Evolutionary conservation across 1,139 yeast genomes (phyloP).

Genomic region (Yamadazyma atlantica): DNA sequence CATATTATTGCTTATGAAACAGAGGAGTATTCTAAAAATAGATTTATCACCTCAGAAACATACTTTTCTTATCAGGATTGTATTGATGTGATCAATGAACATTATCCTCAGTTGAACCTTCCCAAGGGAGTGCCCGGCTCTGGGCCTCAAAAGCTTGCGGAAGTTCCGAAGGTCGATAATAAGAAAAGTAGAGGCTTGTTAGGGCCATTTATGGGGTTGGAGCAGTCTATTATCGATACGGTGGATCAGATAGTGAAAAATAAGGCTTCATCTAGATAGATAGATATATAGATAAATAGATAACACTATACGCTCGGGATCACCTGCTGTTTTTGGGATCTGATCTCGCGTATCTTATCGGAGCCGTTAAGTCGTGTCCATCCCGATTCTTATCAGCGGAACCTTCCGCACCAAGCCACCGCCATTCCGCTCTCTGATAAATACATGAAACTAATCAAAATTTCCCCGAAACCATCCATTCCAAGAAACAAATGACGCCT

Average conservation of each 20-base stretch:
- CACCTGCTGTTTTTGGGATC: too few species aligned
- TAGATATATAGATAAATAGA: neutral
- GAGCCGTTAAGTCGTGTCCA: too few species aligned
- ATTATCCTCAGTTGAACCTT: slow-evolving; percentile 23
- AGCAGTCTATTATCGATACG: slow-evolving; percentile 38
- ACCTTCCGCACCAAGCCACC: too few species aligned
- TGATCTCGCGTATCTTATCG: too few species aligned
- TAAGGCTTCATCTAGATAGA: neutral
- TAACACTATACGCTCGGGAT: too few species aligned
- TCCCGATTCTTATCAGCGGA: too few species aligned
- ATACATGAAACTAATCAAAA: too few species aligned
- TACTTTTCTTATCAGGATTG: slow-evolving; percentile 28
- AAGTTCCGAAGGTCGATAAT: slow-evolving; percentile 12
- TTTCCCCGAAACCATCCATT: too few species aligned
- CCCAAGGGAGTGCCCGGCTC: slow-evolving; percentile 19
- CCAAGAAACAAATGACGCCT: too few species aligned
- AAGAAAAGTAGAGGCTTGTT: slow-evolving; percentile 29
- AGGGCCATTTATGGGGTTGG: slow-evolving; percentile 30
- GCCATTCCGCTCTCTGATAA: too few species aligned
- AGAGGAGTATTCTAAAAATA: slow-evolving; percentile 21
- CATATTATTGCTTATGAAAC: slow-evolving; percentile 34
- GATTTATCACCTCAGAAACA: slow-evolving; percentile 20
- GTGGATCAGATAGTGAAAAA: slow-evolving; percentile 34
- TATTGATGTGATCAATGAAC: slow-evolving; percentile 24
- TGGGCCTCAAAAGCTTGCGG: slow-evolving; percentile 26